phyloP scores from a whole-genome alignment of 805 yeast genomes.

The Millerago galiae region DNA sequence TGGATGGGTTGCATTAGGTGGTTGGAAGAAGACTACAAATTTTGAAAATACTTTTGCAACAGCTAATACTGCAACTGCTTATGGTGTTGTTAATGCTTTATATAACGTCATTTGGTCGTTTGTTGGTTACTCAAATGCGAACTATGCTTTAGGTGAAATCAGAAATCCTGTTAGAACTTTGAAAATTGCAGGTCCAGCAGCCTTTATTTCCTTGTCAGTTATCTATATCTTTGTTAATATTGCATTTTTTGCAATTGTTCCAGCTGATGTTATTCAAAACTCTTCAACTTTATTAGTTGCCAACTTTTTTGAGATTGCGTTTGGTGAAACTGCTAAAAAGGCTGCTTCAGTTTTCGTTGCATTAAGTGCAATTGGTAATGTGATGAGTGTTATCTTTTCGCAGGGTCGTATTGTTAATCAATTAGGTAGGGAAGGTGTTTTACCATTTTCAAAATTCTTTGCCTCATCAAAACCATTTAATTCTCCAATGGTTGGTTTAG shows the following conservation, averaged over 20 bases:
- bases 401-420: constrained; percentile 80
- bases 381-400: constrained; percentile 70
- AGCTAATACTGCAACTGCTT: constrained; percentile 46
- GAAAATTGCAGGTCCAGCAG: constrained; percentile 68
- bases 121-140: constrained; percentile 77
- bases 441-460: constrained; percentile 68
- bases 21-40: constrained; percentile 57
- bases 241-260: constrained; percentile 79
- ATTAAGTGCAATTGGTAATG: constrained; percentile 75
- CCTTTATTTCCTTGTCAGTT: constrained; percentile 53
- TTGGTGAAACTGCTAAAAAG: constrained; percentile 60
- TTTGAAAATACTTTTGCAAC: constrained; percentile 56
- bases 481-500: constrained; percentile 66
- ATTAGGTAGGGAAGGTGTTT: constrained; percentile 73
- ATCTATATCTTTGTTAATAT: constrained; percentile 72
- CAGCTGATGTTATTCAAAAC: constrained; percentile 48
- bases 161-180: constrained; percentile 67
- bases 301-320: constrained; percentile 64
- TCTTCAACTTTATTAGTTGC: constrained; percentile 75
- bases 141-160: constrained; percentile 76
- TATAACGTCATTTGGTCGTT: constrained; percentile 83
- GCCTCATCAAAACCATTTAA: constrained; percentile 68
- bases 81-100: constrained; percentile 66
- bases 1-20: constrained; percentile 81
- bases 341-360: constrained; percentile 80